A percentile compares a stretch with the other conserved stretches of the same genome.
These are phyloP conservation scores for Phlyctochytrium planicorne DNA, from an alignment of 192 early-diverging fungal genomes.

Conservation along the genomic window DNA sequence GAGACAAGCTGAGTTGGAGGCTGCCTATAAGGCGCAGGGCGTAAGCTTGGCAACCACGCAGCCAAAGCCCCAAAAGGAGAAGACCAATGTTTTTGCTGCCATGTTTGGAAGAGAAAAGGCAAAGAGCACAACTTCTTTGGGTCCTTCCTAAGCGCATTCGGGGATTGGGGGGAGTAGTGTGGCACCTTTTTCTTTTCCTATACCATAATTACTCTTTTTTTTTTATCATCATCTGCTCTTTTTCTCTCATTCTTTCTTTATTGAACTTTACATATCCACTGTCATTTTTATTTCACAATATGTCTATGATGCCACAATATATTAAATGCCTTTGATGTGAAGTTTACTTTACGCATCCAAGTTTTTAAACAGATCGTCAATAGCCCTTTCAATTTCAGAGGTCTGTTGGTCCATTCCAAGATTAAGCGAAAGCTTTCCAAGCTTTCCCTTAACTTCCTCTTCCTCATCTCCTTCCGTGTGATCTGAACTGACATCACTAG, in stretches of 20 bases:
- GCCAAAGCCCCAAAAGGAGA: conserved; percentile 17
- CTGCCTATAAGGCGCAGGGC: conserved; percentile 24
- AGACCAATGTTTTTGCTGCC: not conserved
- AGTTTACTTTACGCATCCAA: not conserved
- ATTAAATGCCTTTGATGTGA: too few relatives aligned
- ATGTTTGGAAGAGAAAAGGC: not conserved
- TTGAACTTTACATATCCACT: too few relatives aligned
- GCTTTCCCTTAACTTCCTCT: not conserved
- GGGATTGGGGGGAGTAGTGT: too few relatives aligned
- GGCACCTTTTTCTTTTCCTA: too few relatives aligned
- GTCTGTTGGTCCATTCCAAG: not conserved
- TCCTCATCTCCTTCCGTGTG: not conserved
- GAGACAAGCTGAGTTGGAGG: conserved; percentile 25
- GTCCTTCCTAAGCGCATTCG: not conserved
- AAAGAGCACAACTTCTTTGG: conserved; percentile 1
- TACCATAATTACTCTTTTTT: too few relatives aligned
- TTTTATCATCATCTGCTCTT: too few relatives aligned
- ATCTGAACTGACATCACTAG: too few relatives aligned
- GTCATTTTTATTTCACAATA: not conserved
- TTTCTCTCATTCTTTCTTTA: too few relatives aligned
- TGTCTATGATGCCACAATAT: too few relatives aligned
- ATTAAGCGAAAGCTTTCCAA: not conserved
- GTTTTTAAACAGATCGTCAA: conserved; percentile 11
- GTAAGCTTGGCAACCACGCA: conserved; percentile 19
- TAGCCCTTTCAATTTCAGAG: not conserved